Evolutionary conservation across 202 grass and related monocot species (phyloP).

Genomic region (Eragrostis tef): DNA sequence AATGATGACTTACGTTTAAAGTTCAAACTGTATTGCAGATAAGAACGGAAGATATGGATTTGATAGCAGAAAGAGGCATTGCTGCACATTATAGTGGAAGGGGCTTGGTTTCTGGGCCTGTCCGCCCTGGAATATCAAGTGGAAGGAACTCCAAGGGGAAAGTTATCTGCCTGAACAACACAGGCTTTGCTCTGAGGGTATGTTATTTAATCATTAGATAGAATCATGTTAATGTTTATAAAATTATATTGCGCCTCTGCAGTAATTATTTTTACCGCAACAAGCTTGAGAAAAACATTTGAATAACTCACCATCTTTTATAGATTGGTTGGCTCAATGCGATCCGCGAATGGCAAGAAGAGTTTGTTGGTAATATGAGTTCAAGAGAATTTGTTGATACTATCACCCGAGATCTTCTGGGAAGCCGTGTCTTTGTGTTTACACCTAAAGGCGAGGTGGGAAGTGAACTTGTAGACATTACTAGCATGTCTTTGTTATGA

Average conservation of each 20-base stretch:
- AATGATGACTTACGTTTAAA: not conserved
- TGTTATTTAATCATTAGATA: constrained; percentile 31
- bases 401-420: constrained; percentile 87
- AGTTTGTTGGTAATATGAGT: constrained; percentile 99
- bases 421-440: constrained; percentile 95
- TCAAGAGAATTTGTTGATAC: constrained; percentile 97
- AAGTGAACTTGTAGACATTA: constrained; percentile 42
- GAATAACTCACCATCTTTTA: constrained; percentile 35
- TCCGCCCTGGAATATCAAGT: constrained; percentile 64
- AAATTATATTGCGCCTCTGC: constrained; percentile 19
- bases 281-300: constrained; percentile 16
- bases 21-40: constrained; percentile 60
- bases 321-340: constrained; percentile 99
- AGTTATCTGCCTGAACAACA: constrained; percentile 76
- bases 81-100: constrained; percentile 92
- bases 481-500: constrained; percentile 3
- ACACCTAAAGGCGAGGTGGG: constrained; percentile 99
- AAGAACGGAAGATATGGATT: constrained; percentile 98
- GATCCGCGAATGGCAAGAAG: constrained; percentile 99
- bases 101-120: constrained; percentile 63
- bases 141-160: constrained; percentile 79
- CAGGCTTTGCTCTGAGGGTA: constrained; percentile 92
- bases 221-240: constrained; percentile 25
- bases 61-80: constrained; percentile 99
- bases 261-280: constrained; percentile 12